These are phyloP conservation scores for Ustilaginoidea virens DNA, from an alignment of 2,329 filamentous ascomycete genomes.

Conservation along the genomic window DNA sequence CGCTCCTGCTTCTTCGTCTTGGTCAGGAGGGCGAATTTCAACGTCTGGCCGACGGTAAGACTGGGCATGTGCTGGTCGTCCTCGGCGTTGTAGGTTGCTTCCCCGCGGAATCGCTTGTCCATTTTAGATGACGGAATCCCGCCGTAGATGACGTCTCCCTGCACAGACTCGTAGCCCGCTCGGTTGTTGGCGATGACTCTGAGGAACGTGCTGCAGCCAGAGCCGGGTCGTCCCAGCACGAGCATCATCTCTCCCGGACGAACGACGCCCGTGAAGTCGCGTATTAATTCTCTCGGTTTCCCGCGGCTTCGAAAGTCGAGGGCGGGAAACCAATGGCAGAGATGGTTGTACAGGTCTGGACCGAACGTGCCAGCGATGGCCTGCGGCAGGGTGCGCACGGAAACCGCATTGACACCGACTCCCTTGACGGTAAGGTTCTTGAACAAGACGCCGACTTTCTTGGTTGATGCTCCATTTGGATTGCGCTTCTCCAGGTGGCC, in stretches of 20 bases:
- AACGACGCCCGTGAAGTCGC: slow-evolving; percentile 18
- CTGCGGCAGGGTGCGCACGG: slow-evolving; percentile 58
- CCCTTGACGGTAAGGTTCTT: slow-evolving; percentile 64
- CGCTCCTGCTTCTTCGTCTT: slow-evolving; percentile 56
- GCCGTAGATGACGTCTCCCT: slow-evolving; percentile 43
- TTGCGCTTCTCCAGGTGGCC: slow-evolving; percentile 63
- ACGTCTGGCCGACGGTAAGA: slow-evolving; percentile 63
- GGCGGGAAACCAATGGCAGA: slow-evolving; percentile 26
- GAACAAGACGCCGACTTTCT: slow-evolving; percentile 66
- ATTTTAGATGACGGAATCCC: slow-evolving; percentile 55
- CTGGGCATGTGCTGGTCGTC: slow-evolving; percentile 62
- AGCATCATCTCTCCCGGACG: slow-evolving; percentile 22
- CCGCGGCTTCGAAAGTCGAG: slow-evolving; percentile 1
- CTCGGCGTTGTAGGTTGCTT: slow-evolving; percentile 66
- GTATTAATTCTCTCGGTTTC: slow-evolving; percentile 3
- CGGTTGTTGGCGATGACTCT: slow-evolving; percentile 57
- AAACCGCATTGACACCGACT: slow-evolving; percentile 47
- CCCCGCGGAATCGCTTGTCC: slow-evolving; percentile 53
- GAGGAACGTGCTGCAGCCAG: slow-evolving; percentile 63
- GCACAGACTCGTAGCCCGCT: slow-evolving; percentile 43
- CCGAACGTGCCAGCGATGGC: slow-evolving; percentile 68
- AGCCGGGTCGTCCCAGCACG: slow-evolving; percentile 52
- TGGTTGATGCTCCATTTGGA: slow-evolving; percentile 36
- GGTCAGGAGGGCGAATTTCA: slow-evolving; percentile 59
- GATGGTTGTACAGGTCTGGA: slow-evolving; percentile 55